A percentile compares a stretch with the other conserved stretches of the same genome.
phyloP scores from a whole-genome alignment of 139 green algal species.

The Micromonas pusilla region DNA sequence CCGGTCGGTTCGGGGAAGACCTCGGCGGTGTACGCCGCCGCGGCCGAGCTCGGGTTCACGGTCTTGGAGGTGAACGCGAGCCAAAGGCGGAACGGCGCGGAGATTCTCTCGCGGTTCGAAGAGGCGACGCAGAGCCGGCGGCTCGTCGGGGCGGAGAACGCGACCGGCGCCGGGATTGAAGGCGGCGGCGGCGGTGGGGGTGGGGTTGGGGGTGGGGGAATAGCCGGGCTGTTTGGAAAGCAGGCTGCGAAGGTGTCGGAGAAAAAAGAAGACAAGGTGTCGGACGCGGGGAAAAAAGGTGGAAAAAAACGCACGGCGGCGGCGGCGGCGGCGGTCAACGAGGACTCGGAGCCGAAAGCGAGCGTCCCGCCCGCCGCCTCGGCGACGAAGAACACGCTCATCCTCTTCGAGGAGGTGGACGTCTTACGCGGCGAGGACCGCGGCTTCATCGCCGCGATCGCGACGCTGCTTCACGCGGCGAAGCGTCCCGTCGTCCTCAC shows the following conservation, averaged over 20 bases:
- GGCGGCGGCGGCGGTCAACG: not conserved
- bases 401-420: constrained; percentile 36
- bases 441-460: constrained; percentile 30
- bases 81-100: constrained; percentile 6
- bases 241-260: not conserved
- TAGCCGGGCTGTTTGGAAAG: not conserved
- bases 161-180: not conserved
- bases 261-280: not conserved
- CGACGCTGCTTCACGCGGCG: constrained; percentile 10
- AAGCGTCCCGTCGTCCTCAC: constrained; percentile 34
- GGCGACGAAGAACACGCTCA: constrained; percentile 10
- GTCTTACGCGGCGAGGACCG: constrained; percentile 18
- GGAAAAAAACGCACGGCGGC: not conserved
- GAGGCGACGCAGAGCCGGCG: constrained; percentile 26
- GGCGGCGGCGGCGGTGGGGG: not conserved
- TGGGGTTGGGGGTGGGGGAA: not conserved
- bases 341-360: not conserved
- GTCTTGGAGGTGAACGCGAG: constrained; percentile 26
- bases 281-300: not conserved
- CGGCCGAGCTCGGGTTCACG: constrained; percentile 28
- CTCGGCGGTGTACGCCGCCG: constrained; percentile 21
- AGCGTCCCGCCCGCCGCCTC: not conserved
- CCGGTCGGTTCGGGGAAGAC: constrained; percentile 28
- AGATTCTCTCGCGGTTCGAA: constrained; percentile 14
- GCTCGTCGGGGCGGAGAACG: not conserved